A percentile compares a stretch with the other conserved stretches of the same genome.
Conservation (phyloP, 768 basidiomycete genomes). For the Phylloporus scabripes region DNA sequence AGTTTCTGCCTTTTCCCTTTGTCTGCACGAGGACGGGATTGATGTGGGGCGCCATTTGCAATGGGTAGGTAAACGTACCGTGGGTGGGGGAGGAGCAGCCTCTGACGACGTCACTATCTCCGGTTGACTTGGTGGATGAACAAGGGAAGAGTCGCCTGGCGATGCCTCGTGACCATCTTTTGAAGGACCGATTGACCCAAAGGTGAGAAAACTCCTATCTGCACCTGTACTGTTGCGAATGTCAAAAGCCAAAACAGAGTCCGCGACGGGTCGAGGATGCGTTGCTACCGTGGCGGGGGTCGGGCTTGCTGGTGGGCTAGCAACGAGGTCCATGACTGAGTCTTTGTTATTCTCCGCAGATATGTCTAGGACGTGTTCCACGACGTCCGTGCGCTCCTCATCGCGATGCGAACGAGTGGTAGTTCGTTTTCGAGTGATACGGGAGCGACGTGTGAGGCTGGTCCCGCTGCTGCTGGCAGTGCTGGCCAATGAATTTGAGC, state of each 20-base stretch:
- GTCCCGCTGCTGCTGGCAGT: conserved; percentile 44
- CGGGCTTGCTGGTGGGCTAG: conserved; percentile 9
- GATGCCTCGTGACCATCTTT: conserved; percentile 11
- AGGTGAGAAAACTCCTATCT: conserved; percentile 24
- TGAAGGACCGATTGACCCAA: conserved; percentile 23
- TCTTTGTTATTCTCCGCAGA: conserved; percentile 20
- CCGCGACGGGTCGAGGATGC: conserved; percentile 10
- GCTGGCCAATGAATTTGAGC: conserved; percentile 31
- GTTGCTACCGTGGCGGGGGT: conserved; percentile 8
- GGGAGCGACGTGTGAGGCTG: conserved; percentile 46
- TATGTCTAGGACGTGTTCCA: conserved; percentile 27
- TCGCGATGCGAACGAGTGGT: conserved; percentile 31
- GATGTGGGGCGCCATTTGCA: conserved; percentile 13
- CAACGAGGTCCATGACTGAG: neutral
- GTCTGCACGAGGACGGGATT: conserved; percentile 21
- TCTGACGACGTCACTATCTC: conserved; percentile 12
- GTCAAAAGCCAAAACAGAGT: conserved; percentile 9
- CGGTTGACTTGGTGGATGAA: conserved; percentile 8
- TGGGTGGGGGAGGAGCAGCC: conserved; percentile 8
- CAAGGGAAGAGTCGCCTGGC: neutral
- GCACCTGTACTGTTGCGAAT: conserved; percentile 6
- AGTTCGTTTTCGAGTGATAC: conserved; percentile 48
- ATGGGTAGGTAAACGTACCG: conserved; percentile 18
- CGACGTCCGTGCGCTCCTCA: conserved; percentile 8
- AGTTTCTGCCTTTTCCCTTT: conserved; percentile 33